Conservation (phyloP, 1,284 basidiomycete genomes). For the Cryptococcus sp. region DNA sequence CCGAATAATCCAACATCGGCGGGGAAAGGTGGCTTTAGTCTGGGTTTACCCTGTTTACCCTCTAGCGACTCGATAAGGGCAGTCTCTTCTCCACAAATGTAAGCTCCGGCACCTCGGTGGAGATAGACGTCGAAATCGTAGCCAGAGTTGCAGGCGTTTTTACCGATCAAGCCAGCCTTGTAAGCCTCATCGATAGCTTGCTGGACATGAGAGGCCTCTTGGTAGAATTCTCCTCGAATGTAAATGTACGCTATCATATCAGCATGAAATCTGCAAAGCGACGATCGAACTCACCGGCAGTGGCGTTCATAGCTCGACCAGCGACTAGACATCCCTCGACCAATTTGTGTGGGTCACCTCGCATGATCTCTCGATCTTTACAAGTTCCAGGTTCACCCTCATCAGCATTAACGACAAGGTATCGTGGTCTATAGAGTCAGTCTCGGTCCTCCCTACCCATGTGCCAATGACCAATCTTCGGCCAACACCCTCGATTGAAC, state of each 20-base stretch:
- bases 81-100: slow-evolving; percentile 98
- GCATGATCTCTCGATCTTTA: slow-evolving; percentile 94
- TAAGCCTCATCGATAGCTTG: slow-evolving; percentile 95
- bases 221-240: slow-evolving; percentile 96
- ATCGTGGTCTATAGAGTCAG: slow-evolving; percentile 63
- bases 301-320: slow-evolving; percentile 97
- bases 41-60: slow-evolving; percentile 95
- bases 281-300: slow-evolving; percentile 57
- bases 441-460: neutral
- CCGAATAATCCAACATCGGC: slow-evolving; percentile 96
- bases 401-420: slow-evolving; percentile 96
- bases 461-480: neutral
- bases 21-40: slow-evolving; percentile 98
- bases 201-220: slow-evolving; percentile 89
- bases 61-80: slow-evolving; percentile 95
- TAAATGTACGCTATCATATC: slow-evolving; percentile 79
- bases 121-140: slow-evolving; percentile 96
- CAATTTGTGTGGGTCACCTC: slow-evolving; percentile 97
- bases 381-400: slow-evolving; percentile 99
- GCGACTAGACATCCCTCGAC: slow-evolving; percentile 97
- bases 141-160: slow-evolving; percentile 86
- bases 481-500: slow-evolving; percentile 14
- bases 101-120: slow-evolving; percentile 94
- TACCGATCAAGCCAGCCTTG: slow-evolving; percentile 83
- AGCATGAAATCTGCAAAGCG: neutral